A percentile compares a stretch with the other conserved stretches of the same genome.
These are phyloP conservation scores for Nakaseomyces glabratus DNA, from an alignment of 1,139 yeast genomes.

Conservation along the genomic window DNA sequence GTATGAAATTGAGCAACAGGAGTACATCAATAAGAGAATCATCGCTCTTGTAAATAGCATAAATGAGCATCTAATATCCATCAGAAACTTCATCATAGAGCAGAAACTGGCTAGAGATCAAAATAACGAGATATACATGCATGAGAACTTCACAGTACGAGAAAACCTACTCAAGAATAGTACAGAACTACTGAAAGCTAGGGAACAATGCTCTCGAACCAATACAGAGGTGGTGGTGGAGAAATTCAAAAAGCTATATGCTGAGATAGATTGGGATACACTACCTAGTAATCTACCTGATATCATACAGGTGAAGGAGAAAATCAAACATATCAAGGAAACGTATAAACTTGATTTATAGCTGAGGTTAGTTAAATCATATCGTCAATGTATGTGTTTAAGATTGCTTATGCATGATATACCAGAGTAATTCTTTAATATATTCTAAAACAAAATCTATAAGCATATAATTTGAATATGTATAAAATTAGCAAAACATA, in stretches of 20 bases:
- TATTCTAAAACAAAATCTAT: too few species aligned
- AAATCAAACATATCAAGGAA: conserved; percentile 13
- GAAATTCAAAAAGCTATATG: conserved; percentile 12
- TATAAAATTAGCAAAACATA: too few species aligned
- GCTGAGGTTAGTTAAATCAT: too few species aligned
- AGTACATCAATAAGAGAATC: conserved; percentile 24
- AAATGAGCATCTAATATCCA: conserved; percentile 24
- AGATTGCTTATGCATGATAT: too few species aligned
- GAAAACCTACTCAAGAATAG: conserved; percentile 1
- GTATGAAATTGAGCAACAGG: conserved; percentile 27
- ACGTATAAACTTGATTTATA: conserved; percentile 10
- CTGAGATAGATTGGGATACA: conserved; percentile 19
- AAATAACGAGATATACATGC: conserved; percentile 12
- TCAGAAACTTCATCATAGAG: conserved; percentile 26
- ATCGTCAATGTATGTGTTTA: too few species aligned
- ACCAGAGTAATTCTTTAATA: too few species aligned
- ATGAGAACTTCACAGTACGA: conserved; percentile 12
- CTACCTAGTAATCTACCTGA: conserved; percentile 15
- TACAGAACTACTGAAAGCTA: conserved; percentile 7
- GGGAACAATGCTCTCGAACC: conserved; percentile 11
- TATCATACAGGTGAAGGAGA: conserved; percentile 11
- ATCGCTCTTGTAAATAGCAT: conserved; percentile 22
- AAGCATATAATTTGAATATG: too few species aligned
- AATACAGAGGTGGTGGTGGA: conserved; percentile 14
- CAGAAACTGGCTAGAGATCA: conserved; percentile 11